Conservation (phyloP, 805 yeast species). For the Deakozyma indianensis region DNA sequence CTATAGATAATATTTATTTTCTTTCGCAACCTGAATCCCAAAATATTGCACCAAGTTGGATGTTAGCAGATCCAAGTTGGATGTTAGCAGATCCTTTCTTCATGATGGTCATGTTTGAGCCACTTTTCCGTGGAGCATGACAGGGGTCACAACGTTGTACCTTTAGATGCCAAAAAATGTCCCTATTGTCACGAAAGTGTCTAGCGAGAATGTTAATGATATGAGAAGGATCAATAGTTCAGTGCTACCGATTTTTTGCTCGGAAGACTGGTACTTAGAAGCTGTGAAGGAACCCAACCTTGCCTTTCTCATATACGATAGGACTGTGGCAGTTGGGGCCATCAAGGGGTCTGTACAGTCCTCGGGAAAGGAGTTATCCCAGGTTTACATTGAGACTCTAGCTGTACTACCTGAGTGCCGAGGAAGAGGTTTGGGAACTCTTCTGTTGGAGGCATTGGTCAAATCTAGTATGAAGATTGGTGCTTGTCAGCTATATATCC, state of each 20-base stretch:
- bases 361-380: not conserved
- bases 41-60: no score
- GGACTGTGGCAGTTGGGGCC: not conserved
- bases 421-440: not conserved
- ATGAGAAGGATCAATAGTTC: not conserved
- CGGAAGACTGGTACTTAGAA: not conserved
- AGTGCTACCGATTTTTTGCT: not conserved
- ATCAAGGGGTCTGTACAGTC: not conserved
- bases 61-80: no score
- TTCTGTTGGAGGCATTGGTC: not conserved
- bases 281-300: not conserved
- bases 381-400: not conserved
- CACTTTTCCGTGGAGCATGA: no score
- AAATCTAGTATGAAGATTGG: not conserved
- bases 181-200: no score
- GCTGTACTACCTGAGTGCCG: not conserved
- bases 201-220: not conserved
- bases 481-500: not conserved
- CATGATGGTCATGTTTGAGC: no score
- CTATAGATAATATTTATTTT: not conserved
- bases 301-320: not conserved
- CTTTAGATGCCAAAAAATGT: no score
- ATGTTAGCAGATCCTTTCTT: no score
- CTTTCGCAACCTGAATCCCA: not conserved
- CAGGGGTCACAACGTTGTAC: no score